A percentile compares a stretch with the other conserved stretches of the same genome.
These are phyloP conservation scores for Curvularia spicifera DNA, from an alignment of 2,329 filamentous ascomycete genomes.

Conservation along the genomic window DNA sequence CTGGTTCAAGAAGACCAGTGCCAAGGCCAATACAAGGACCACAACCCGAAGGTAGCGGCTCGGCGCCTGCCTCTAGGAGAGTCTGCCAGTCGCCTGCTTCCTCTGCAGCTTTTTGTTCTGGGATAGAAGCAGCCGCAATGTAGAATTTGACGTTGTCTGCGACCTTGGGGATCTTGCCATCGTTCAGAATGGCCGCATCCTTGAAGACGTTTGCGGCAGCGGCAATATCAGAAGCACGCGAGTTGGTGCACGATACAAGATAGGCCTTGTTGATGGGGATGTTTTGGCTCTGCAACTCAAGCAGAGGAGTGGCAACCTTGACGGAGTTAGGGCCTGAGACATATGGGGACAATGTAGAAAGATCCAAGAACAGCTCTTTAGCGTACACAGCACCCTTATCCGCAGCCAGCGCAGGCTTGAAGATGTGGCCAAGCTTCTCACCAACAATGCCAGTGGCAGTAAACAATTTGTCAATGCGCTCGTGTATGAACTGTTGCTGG, in stretches of 20 bases:
- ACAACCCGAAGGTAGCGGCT: constrained; percentile 74
- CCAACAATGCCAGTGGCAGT: constrained; percentile 47
- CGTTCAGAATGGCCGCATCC: constrained; percentile 68
- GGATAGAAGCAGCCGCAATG: constrained; percentile 81
- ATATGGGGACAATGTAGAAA: constrained; percentile 82
- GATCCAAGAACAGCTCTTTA: constrained; percentile 80
- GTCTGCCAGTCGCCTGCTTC: constrained; percentile 84
- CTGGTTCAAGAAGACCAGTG: constrained; percentile 77
- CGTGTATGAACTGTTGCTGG: constrained; percentile 71
- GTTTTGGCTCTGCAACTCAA: constrained; percentile 72
- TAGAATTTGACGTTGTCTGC: constrained; percentile 82
- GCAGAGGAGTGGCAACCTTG: constrained; percentile 80
- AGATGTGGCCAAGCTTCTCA: constrained; percentile 45
- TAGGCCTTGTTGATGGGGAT: constrained; percentile 87
- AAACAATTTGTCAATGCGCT: constrained; percentile 74
- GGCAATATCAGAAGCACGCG: constrained; percentile 77
- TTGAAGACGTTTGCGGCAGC: constrained; percentile 85
- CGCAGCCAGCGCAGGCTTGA: constrained; percentile 67
- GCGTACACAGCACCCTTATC: constrained; percentile 82
- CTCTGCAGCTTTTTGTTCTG: constrained; percentile 79
- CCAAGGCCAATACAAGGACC: constrained; percentile 87
- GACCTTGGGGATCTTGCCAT: constrained; percentile 71
- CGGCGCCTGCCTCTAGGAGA: constrained; percentile 79
- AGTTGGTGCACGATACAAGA: constrained; percentile 89
- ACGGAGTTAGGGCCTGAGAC: constrained; percentile 90